phyloP scores from a whole-genome alignment of 371 early-diverging fungal genomes.

The Mucor velutinosus region DNA sequence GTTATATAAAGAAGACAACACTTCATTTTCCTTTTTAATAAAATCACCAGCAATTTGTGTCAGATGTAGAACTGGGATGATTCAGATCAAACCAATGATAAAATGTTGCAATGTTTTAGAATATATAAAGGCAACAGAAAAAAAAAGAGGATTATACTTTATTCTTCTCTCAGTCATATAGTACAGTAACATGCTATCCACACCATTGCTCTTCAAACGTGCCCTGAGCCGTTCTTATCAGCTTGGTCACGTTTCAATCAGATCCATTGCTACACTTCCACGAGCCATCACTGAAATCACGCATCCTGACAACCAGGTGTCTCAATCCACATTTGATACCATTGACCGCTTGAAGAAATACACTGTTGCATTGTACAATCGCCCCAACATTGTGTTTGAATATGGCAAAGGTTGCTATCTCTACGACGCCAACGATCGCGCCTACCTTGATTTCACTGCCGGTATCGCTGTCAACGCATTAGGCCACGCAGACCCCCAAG shows the following conservation, averaged over 20 bases:
- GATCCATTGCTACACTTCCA: background rate
- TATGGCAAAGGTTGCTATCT: slow-evolving; percentile 81
- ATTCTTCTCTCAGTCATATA: background rate
- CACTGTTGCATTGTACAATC: slow-evolving; percentile 66
- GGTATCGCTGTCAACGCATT: slow-evolving; percentile 95
- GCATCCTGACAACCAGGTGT: slow-evolving; percentile 50
- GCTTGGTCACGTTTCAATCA: background rate
- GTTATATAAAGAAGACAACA: background rate
- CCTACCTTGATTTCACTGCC: slow-evolving; percentile 84
- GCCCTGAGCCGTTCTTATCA: background rate
- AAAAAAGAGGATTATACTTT: background rate
- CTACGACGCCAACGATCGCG: slow-evolving; percentile 71
- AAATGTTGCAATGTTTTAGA: background rate
- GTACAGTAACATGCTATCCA: background rate
- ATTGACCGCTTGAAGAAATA: slow-evolving; percentile 55
- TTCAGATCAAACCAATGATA: background rate
- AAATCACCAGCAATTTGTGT: background rate
- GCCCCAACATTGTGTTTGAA: slow-evolving; percentile 64
- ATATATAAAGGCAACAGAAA: background rate
- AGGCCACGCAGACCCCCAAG: slow-evolving; percentile 80
- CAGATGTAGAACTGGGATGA: background rate
- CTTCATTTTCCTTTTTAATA: background rate
- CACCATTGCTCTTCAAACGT: background rate
- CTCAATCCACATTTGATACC: slow-evolving; percentile 39
- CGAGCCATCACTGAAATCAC: slow-evolving; percentile 40